Conservation (phyloP, 768 basidiomycete species). For the Calvatia gigantea region DNA sequence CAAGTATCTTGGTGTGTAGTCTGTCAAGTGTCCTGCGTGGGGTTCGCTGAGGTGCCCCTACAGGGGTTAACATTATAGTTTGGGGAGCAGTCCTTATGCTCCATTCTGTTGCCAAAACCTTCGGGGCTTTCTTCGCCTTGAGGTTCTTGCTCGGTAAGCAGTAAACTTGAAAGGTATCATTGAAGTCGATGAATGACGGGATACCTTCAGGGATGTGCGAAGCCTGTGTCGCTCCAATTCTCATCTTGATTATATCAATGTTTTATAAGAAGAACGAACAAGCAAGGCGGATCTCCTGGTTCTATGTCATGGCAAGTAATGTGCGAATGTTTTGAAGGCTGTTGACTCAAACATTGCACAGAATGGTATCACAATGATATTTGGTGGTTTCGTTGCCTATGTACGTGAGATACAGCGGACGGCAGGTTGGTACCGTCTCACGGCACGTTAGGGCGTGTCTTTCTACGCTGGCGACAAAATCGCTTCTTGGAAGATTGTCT, state of each 20-base stretch:
- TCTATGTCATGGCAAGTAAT: constrained; percentile 56
- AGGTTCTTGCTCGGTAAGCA: constrained; percentile 54
- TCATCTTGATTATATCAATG: constrained; percentile 62
- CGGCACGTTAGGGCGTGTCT: constrained; percentile 43
- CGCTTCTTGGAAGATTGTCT: constrained; percentile 61
- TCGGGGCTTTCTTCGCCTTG: constrained; percentile 59
- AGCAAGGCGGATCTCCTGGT: constrained; percentile 59
- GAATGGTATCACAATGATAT: constrained; percentile 58
- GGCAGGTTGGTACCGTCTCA: neutral
- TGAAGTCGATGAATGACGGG: neutral
- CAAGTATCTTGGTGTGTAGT: constrained; percentile 52
- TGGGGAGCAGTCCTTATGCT: constrained; percentile 62
- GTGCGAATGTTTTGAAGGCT: neutral
- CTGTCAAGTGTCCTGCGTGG: neutral
- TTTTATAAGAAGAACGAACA: constrained; percentile 71
- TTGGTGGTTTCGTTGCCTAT: constrained; percentile 64
- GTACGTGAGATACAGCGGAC: constrained; percentile 23
- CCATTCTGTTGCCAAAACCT: constrained; percentile 52
- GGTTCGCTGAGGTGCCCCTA: neutral
- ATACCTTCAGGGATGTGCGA: constrained; percentile 57
- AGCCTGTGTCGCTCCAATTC: constrained; percentile 58
- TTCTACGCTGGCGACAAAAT: constrained; percentile 45
- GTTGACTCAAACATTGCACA: constrained; percentile 18
- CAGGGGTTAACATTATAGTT: constrained; percentile 53
- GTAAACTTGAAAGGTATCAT: neutral